Evolutionary conservation across 129 eudicot genomes (phyloP).

Genomic region (Gnaphalium uliginosum): DNA sequence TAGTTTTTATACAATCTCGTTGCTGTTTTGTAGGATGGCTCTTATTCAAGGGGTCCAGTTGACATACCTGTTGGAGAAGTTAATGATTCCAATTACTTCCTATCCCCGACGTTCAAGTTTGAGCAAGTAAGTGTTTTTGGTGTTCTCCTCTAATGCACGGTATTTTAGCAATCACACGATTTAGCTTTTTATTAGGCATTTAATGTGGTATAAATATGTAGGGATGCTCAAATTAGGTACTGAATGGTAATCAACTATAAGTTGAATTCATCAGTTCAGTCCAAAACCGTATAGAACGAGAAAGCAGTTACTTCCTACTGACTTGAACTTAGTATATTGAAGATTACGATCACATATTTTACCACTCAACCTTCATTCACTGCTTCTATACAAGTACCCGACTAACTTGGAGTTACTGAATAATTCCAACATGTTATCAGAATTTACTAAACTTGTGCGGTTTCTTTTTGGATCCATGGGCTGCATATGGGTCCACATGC

Average conservation of each 20-base stretch:
- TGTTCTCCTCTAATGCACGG: neutral
- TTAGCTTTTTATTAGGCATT: neutral
- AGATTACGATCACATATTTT: neutral
- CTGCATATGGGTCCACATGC: neutral
- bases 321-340: neutral
- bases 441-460: neutral
- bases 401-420: neutral
- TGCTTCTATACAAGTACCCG: neutral
- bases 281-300: neutral
- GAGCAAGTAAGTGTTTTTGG: constrained; percentile 74
- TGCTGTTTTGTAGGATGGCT: constrained; percentile 76
- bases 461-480: neutral
- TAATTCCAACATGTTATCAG: neutral
- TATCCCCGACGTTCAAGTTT: constrained; percentile 85
- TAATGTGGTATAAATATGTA: constrained; percentile 5
- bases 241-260: neutral
- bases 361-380: constrained; percentile 3
- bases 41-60: constrained; percentile 97
- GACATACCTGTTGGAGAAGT: constrained; percentile 83
- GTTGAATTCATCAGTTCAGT: neutral
- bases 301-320: neutral
- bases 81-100: constrained; percentile 62
- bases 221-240: neutral
- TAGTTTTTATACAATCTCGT: neutral
- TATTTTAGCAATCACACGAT: constrained; percentile 1